Evolutionary conservation across 495 filamentous ascomycete genomes (phyloP).

Genomic region (Penicillium ucsense): DNA sequence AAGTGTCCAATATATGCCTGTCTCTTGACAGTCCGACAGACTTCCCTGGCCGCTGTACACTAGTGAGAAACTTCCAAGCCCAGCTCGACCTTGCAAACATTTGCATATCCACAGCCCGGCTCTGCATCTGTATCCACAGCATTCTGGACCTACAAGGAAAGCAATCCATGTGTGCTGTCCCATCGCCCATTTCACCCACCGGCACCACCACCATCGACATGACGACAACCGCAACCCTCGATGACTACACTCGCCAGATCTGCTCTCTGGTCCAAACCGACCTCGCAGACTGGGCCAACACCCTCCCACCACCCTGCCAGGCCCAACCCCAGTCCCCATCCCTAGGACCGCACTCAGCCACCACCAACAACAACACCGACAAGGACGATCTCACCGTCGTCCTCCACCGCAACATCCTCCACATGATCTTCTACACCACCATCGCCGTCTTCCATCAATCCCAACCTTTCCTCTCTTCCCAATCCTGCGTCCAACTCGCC

Average conservation of each 20-base stretch:
- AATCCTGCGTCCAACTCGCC: slow-evolving; percentile 9
- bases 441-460: slow-evolving; percentile 14
- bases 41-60: neutral
- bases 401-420: slow-evolving; percentile 10
- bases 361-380: no score
- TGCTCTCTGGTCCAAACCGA: slow-evolving; percentile 2
- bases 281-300: slow-evolving; percentile 10
- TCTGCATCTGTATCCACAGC: slow-evolving; percentile 9
- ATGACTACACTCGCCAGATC: neutral
- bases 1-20: neutral
- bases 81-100: slow-evolving; percentile 6
- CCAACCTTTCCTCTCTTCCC: slow-evolving; percentile 9
- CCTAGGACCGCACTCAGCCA: no score
- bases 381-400: slow-evolving; percentile 3
- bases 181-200: neutral
- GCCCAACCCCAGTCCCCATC: neutral
- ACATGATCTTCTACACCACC: slow-evolving; percentile 12
- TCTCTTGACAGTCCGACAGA: neutral
- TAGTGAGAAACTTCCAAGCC: neutral
- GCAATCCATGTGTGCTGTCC: neutral
- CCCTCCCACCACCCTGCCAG: slow-evolving; percentile 3
- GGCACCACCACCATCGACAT: neutral
- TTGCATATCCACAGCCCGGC: slow-evolving; percentile 7
- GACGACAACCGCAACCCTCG: neutral
- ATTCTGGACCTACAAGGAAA: slow-evolving; percentile 11